Base-by-base conservation (phyloP, 2,329 filamentous ascomycete species). In the Fusarium dlaminii region DNA sequence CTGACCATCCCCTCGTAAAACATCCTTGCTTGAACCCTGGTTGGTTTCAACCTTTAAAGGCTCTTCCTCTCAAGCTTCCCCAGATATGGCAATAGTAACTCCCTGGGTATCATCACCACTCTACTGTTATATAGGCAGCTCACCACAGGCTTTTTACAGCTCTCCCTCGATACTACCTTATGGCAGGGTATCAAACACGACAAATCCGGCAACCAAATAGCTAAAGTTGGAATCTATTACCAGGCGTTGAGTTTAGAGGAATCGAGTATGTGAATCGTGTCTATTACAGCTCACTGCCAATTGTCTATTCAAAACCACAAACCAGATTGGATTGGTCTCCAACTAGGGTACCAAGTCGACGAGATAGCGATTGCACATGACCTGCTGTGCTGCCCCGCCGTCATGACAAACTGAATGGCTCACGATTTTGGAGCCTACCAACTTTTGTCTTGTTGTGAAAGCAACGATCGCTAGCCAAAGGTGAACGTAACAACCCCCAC, bases 51-150 rank as follows among this genome's bases (percentile, higher is more conserved):
- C 43, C 69, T 74, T 63, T 60, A 68, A 57, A 42, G 57, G 17
- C 55, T 70, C 30, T 72, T 60, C 58, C 59, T 75, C 70, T 72
- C 74, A 70, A 70, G 67, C 67, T 75, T 75, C 67, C 73, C 73
- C 73, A 71, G 76, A 75, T 73, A 72, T 68, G 69, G 71, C 45
- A 65, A 72, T 72, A 52, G 58, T 52, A 65, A 56, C 45, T 51
- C 30, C 7, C 22, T 36, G 18, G 17, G 32, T 70, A 45, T 65
- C 55, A 60, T 77, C 68, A 63, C 54, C 67, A 68, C 72, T 66
- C 37, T 36, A 66, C 54, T 40, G 20, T 20, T 48, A 24, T 34
- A 9, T 22, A 27, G 22, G 24, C 34, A 46, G 32, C 24, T 29
- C 18, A 40, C 22, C 17, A 14, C 22, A 24, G 13, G 17, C n/a